phyloP scores from a whole-genome alignment of 2,329 filamentous ascomycete species.

The Endocalyx cinctus region DNA sequence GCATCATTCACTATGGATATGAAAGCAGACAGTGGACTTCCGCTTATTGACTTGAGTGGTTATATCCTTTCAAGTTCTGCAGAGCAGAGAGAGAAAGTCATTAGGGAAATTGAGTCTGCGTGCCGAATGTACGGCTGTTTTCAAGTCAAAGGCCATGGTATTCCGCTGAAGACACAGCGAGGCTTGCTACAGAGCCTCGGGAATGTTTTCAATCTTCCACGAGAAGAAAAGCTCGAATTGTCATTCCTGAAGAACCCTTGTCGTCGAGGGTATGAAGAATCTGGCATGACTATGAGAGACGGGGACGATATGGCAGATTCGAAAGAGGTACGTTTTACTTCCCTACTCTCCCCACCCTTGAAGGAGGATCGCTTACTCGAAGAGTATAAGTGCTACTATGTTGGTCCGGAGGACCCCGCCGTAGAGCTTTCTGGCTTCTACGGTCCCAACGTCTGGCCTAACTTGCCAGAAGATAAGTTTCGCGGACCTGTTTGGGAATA shows the following conservation, averaged over 20 bases:
- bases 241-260: constrained; percentile 18
- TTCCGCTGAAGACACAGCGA: constrained; percentile 11
- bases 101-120: constrained; percentile 12
- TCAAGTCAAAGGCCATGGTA: constrained; percentile 17
- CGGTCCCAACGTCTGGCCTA: constrained; percentile 29
- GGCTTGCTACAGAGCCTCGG: constrained; percentile 5
- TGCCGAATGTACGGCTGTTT: constrained; percentile 15
- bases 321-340: constrained; percentile 13
- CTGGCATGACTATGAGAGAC: constrained; percentile 11
- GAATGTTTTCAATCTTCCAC: constrained; percentile 11
- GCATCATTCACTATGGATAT: too few species aligned
- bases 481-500: constrained; percentile 19
- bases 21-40: too few species aligned
- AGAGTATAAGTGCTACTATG: constrained; percentile 13
- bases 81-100: constrained; percentile 9
- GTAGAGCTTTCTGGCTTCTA: constrained; percentile 18
- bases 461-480: constrained; percentile 24
- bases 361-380: too few species aligned
- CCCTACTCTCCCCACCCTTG: not conserved
- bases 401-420: constrained; percentile 18
- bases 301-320: constrained; percentile 18
- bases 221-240: constrained; percentile 16
- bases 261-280: constrained; percentile 22
- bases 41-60: constrained; percentile 18
- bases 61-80: constrained; percentile 11